Percentiles rank a stretch among this genome's conserved stretches.
phyloP scores from a whole-genome alignment of 2,329 filamentous ascomycete genomes.

The Myotisia sp. region DNA sequence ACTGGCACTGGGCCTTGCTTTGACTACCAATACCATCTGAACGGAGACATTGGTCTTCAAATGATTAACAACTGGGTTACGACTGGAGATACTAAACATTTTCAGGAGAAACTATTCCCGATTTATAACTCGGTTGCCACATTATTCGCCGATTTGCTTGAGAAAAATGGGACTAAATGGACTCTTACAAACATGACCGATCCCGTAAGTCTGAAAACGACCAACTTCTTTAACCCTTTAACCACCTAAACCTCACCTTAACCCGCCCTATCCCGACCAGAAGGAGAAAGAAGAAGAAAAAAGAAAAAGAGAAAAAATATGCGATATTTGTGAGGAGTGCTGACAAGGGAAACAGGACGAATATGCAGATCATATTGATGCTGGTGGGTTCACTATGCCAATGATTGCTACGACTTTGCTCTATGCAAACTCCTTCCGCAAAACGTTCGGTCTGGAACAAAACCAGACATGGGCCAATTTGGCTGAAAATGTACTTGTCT shows the following conservation, averaged over 20 bases:
- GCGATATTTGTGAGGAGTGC: too few species aligned
- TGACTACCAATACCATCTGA: constrained; percentile 59
- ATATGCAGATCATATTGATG: constrained; percentile 53
- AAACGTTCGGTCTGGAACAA: constrained; percentile 38
- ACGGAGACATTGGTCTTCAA: constrained; percentile 52
- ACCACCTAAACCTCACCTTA: too few species aligned
- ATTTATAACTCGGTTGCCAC: constrained; percentile 51
- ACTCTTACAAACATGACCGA: constrained; percentile 54
- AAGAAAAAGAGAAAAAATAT: too few species aligned
- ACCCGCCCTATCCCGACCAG: too few species aligned
- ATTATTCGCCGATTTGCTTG: constrained; percentile 46
- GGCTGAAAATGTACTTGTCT: constrained; percentile 42
- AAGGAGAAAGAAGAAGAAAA: too few species aligned
- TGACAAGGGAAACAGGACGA: constrained; percentile 41
- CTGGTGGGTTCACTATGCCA: constrained; percentile 55
- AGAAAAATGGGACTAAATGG: constrained; percentile 43
- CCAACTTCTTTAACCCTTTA: background rate
- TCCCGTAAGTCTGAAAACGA: constrained; percentile 37
- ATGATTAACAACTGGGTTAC: constrained; percentile 47
- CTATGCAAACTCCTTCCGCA: constrained; percentile 44
- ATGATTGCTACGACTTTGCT: constrained; percentile 43
- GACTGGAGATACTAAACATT: constrained; percentile 44
- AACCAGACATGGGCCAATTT: constrained; percentile 48
- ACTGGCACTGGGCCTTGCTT: constrained; percentile 51
- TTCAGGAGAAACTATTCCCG: constrained; percentile 43